These are phyloP conservation scores for Hydnum rufescens DNA, from an alignment of 768 basidiomycete genomes.

Conservation along the genomic window DNA sequence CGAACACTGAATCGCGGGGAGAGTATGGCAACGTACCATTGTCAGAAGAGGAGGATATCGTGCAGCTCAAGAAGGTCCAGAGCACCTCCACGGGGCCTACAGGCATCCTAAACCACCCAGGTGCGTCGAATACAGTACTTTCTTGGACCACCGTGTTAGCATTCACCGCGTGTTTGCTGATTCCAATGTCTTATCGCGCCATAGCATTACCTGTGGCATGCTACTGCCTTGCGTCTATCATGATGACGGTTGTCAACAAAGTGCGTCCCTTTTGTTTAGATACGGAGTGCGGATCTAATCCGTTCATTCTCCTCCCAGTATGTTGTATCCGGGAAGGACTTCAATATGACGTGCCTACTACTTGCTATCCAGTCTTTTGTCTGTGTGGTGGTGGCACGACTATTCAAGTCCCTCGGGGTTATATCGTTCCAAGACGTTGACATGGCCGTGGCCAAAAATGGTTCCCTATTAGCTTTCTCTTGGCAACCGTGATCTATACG, in stretches of 20 bases:
- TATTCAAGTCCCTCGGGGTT: constrained; percentile 53
- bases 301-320: constrained; percentile 32
- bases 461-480: constrained; percentile 85
- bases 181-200: not conserved
- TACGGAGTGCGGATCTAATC: not conserved
- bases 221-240: constrained; percentile 81
- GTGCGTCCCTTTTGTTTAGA: constrained; percentile 22
- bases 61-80: constrained; percentile 34
- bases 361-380: constrained; percentile 81
- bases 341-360: constrained; percentile 94
- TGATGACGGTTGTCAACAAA: constrained; percentile 97
- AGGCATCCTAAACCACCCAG: constrained; percentile 1
- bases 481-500: constrained; percentile 92
- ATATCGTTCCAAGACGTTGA: constrained; percentile 78
- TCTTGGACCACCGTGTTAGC: not conserved
- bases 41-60: constrained; percentile 23
- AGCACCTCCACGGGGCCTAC: not conserved
- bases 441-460: constrained; percentile 69
- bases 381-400: constrained; percentile 56
- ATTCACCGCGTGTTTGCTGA: not conserved
- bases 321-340: constrained; percentile 80
- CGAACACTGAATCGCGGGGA: not conserved
- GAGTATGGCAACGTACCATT: not conserved
- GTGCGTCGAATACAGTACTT: not conserved
- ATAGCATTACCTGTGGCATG: constrained; percentile 64